Conservation (phyloP, 179 eudicot genomes). For the Drosera spatulata region DNA sequence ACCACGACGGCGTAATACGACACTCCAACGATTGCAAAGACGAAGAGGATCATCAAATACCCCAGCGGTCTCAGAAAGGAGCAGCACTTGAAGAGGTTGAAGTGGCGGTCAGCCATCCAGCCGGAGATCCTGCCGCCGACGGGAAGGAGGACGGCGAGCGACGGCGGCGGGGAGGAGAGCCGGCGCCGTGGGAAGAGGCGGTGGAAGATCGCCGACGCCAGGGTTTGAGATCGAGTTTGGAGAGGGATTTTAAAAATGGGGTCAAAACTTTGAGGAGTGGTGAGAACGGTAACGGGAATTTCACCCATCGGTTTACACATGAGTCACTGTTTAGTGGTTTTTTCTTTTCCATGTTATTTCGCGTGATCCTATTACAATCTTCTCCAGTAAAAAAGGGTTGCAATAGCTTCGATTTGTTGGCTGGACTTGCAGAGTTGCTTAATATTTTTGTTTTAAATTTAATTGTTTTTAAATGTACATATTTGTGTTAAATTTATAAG, state of each 20-base stretch:
- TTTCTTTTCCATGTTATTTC: no score
- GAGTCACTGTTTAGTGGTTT: no score
- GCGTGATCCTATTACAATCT: no score
- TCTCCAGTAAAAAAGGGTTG: no score
- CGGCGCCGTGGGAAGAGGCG: constrained; percentile 33
- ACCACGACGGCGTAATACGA: constrained; percentile 70
- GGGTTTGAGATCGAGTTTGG: constrained; percentile 12
- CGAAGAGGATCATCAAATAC: constrained; percentile 62
- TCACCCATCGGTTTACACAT: no score
- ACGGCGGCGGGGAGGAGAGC: constrained; percentile 11
- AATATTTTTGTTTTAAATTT: no score
- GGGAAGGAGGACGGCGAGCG: constrained; percentile 19
- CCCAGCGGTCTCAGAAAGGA: constrained; percentile 63
- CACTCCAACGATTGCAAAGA: constrained; percentile 40
- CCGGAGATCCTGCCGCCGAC: constrained; percentile 5
- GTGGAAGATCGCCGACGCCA: constrained; percentile 45
- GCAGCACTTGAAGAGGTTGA: constrained; percentile 71
- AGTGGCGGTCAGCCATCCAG: constrained; percentile 17
- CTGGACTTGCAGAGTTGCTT: no score
- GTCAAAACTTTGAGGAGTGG: background rate
- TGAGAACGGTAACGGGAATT: no score
- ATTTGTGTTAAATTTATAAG: no score
- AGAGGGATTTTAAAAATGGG: background rate
- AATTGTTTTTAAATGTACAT: no score
- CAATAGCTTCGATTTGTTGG: no score